Conservation (phyloP, 1,139 yeast genomes). For the Hyphopichia fennica region DNA sequence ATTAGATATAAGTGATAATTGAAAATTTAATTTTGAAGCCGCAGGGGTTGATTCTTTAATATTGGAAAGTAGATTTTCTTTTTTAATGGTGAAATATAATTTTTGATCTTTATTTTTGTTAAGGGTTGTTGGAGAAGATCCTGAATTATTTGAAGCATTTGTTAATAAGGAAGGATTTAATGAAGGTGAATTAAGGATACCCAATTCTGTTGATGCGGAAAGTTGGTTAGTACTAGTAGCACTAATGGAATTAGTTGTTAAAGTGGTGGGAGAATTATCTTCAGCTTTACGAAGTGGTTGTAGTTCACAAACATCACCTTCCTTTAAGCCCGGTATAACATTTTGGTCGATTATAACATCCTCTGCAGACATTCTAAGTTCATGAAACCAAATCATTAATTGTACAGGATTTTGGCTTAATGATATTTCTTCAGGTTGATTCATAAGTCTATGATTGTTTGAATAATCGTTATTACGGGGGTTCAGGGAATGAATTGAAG, state of each 20-base stretch:
- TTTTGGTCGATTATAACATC: slow-evolving; percentile 63
- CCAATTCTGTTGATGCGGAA: background rate
- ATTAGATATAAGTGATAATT: slow-evolving; percentile 61
- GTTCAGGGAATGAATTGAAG: background rate
- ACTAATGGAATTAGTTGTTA: background rate
- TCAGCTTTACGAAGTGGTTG: slow-evolving; percentile 32
- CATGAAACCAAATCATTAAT: slow-evolving; percentile 75
- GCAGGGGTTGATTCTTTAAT: slow-evolving; percentile 3
- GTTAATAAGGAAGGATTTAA: background rate
- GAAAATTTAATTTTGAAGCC: slow-evolving; percentile 19
- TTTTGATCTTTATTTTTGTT: slow-evolving; percentile 16
- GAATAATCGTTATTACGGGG: background rate
- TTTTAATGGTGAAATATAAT: slow-evolving; percentile 31
- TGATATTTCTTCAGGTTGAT: background rate
- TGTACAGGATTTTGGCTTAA: slow-evolving; percentile 31
- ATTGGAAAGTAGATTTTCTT: background rate
- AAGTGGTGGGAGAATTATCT: background rate
- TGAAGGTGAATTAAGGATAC: background rate
- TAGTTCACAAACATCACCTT: slow-evolving; percentile 77
- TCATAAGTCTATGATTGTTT: slow-evolving; percentile 3
- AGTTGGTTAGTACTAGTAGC: background rate
- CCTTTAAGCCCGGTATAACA: slow-evolving; percentile 52
- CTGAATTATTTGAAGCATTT: background rate
- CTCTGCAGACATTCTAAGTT: slow-evolving; percentile 54
- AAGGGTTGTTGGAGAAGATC: slow-evolving; percentile 6